These are phyloP conservation scores for Hemileia vastatrix DNA, from an alignment of 1,284 basidiomycete genomes.

Conservation along the genomic window DNA sequence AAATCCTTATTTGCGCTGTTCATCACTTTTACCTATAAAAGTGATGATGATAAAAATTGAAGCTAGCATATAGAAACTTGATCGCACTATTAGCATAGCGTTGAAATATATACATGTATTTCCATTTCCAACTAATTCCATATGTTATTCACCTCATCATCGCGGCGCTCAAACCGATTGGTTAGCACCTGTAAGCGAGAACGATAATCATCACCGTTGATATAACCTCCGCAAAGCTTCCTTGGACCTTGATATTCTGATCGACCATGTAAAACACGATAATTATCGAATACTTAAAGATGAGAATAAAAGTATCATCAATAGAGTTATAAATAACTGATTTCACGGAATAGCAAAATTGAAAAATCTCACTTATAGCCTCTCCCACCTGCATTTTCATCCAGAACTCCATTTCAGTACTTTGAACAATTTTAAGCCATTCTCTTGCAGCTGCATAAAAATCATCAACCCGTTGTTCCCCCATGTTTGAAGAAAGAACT, in stretches of 20 bases:
- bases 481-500: constrained; percentile 43
- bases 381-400: constrained; percentile 75
- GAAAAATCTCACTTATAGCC: constrained; percentile 58
- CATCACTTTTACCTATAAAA: no score
- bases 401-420: constrained; percentile 81
- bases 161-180: constrained; percentile 46
- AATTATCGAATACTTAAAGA: constrained; percentile 77
- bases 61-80: no score
- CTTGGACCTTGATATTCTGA: constrained; percentile 77
- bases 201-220: constrained; percentile 77
- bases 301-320: background rate
- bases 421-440: constrained; percentile 69
- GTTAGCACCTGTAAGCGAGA: constrained; percentile 62
- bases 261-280: constrained; percentile 86
- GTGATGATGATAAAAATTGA: no score
- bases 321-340: background rate
- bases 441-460: constrained; percentile 72
- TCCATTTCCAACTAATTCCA: no score
- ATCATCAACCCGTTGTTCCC: constrained; percentile 27
- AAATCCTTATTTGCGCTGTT: no score
- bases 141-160: no score
- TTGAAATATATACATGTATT: no score
- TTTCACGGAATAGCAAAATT: no score
- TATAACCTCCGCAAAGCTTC: constrained; percentile 89
- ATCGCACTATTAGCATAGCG: no score